Evolutionary conservation across 306 rosid genomes (phyloP), one percentile per base, ranked within the genome.

Genomic region (Hippophae gyantsensis): DNA sequence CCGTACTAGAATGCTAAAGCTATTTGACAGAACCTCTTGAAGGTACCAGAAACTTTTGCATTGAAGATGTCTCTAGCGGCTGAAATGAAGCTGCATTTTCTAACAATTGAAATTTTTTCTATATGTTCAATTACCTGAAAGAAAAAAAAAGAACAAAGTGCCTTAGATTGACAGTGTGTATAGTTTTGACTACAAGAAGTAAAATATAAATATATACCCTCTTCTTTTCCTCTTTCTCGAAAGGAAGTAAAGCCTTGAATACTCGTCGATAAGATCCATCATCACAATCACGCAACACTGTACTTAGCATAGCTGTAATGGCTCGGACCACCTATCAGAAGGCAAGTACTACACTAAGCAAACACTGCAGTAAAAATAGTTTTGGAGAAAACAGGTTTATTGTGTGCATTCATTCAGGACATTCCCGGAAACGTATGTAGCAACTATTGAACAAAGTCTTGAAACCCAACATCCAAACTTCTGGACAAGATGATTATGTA

Each of bases 1-100:
- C 58, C 42, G 51, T 2, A 62, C 13, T 47, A 42, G 43, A 70
- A 63, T 55, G 47, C n/a, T 41, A 25, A 2, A 27, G 11, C 26
- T 11, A 57, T 18, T 52, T 25, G 42, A 61, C 74, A 13, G 61
- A 71, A 89, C 98, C 96, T 92, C 73, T 79, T 87, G 62, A 83
- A 83, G 77, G 89, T 83, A 63, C 98, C 98, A 41, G 98, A 92
- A 77, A 92, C 46, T 86, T 92, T 92, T 58, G 95, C 88, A 62
- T 62, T 67, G 67, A 92, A 85, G 74, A 92, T 83, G 72, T 87
- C 98, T 42, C 71, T 3, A 6, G 98, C 93, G 71, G 95, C 87
- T 60, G 79, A 72, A 64, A 92, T 54, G 76, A 85, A 85, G 72
- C 85, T 78, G 70, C 92, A 85, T 73, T 78, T 81, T 84, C 95